A percentile compares a stretch with the other conserved stretches of the same genome.
These are phyloP conservation scores for Candida sojae DNA, from an alignment of 1,139 yeast genomes.

Conservation along the genomic window DNA sequence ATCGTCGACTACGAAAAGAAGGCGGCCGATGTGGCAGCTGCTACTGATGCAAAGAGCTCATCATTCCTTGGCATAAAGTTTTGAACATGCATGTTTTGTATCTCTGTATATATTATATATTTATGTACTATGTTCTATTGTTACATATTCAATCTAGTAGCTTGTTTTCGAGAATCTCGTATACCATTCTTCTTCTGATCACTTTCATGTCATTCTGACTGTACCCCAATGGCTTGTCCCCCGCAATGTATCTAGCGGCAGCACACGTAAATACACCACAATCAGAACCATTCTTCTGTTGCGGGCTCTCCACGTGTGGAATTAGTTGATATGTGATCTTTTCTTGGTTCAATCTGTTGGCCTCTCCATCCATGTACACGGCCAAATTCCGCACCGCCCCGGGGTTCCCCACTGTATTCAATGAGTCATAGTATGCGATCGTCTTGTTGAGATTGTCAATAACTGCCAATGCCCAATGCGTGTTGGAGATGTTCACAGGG, in stretches of 20 bases:
- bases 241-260: conserved; percentile 63
- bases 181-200: conserved; percentile 74
- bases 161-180: conserved; percentile 32
- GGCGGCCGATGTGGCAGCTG: conserved; percentile 11
- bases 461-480: conserved; percentile 93
- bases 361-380: conserved; percentile 62
- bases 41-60: conserved; percentile 1
- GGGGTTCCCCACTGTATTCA: conserved; percentile 49
- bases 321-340: conserved; percentile 34
- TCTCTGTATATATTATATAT: background rate
- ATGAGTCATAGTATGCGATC: conserved; percentile 77
- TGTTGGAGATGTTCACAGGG: conserved; percentile 79
- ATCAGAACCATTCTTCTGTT: conserved; percentile 87
- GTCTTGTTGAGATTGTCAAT: conserved; percentile 61
- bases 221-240: conserved; percentile 50
- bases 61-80: conserved; percentile 12
- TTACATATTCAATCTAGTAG: conserved; percentile 15
- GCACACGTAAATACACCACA: conserved; percentile 95
- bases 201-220: conserved; percentile 69
- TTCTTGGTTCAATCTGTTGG: conserved; percentile 42
- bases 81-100: background rate
- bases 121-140: too few relatives aligned
- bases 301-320: conserved; percentile 61
- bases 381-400: conserved; percentile 55
- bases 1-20: conserved; percentile 44